Percentiles rank a stretch among this genome's conserved stretches.
Conservation (phyloP, 352 stramenopile genomes). For the Albugo candida region DNA sequence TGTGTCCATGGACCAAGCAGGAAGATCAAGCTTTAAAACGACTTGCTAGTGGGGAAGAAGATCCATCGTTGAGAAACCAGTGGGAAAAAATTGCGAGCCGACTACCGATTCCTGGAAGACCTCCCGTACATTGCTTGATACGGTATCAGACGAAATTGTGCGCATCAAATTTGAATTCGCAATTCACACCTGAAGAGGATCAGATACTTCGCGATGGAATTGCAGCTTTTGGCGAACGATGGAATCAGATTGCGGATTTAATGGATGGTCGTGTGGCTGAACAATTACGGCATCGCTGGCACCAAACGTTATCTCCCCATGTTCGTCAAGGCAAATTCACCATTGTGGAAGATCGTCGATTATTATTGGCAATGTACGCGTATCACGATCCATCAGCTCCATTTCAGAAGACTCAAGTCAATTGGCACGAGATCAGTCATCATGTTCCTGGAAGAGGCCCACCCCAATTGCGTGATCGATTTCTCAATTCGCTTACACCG, state of each 20-base stretch:
- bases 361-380: slow-evolving; percentile 33
- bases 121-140: slow-evolving; percentile 30
- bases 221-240: slow-evolving; percentile 51
- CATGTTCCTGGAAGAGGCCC: slow-evolving; percentile 31
- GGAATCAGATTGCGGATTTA: slow-evolving; percentile 57
- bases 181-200: slow-evolving; percentile 29
- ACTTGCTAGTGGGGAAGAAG: slow-evolving; percentile 20
- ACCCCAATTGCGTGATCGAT: slow-evolving; percentile 38
- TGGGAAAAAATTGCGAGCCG: slow-evolving; percentile 26
- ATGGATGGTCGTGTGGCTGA: slow-evolving; percentile 49
- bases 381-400: slow-evolving; percentile 20
- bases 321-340: slow-evolving; percentile 56
- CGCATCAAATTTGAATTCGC: slow-evolving; percentile 18
- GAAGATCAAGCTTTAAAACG: slow-evolving; percentile 20
- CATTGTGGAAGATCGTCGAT: slow-evolving; percentile 38
- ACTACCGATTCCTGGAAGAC: slow-evolving; percentile 24
- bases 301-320: slow-evolving; percentile 35
- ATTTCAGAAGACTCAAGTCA: slow-evolving; percentile 26
- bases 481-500: slow-evolving; percentile 43
- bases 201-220: slow-evolving; percentile 27
- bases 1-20: slow-evolving; percentile 31
- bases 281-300: slow-evolving; percentile 59
- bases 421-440: slow-evolving; percentile 46
- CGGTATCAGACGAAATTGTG: slow-evolving; percentile 34
- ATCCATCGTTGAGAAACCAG: slow-evolving; percentile 20